These are phyloP conservation scores for Lichtheimia corymbifera DNA, from an alignment of 371 early-diverging fungal genomes.

Conservation along the genomic window DNA sequence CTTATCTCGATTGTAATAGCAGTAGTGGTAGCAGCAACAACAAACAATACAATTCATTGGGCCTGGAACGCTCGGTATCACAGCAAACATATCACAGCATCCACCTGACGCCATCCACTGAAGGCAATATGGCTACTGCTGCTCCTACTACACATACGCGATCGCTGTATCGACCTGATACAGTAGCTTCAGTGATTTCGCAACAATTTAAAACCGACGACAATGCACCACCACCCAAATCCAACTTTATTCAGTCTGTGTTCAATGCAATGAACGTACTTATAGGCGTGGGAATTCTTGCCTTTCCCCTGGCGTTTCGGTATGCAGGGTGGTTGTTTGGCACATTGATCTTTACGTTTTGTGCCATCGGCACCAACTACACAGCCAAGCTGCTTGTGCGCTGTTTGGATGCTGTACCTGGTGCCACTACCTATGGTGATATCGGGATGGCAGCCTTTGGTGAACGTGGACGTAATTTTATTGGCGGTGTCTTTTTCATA, in stretches of 20 bases:
- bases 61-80: constrained; percentile 4
- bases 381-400: constrained; percentile 57
- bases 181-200: constrained; percentile 14
- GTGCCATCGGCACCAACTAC: constrained; percentile 46
- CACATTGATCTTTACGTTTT: constrained; percentile 44
- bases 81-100: constrained; percentile 1
- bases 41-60: background rate
- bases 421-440: constrained; percentile 57
- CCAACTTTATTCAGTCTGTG: constrained; percentile 34
- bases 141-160: too few species aligned
- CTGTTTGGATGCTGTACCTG: constrained; percentile 23
- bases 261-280: constrained; percentile 62
- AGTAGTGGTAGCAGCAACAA: too few species aligned
- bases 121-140: too few species aligned
- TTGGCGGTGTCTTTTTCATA: constrained; percentile 51
- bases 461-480: constrained; percentile 37
- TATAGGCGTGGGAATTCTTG: constrained; percentile 58
- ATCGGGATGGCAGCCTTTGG: constrained; percentile 70
- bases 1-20: too few species aligned
- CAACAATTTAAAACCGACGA: constrained; percentile 8
- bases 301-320: constrained; percentile 32
- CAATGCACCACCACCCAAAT: constrained; percentile 3
- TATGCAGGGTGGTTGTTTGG: constrained; percentile 57
- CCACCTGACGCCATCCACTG: too few species aligned
- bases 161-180: constrained; percentile 14